Base-by-base conservation (phyloP, 441 rosid genomes). In the Sinapis alba region DNA sequence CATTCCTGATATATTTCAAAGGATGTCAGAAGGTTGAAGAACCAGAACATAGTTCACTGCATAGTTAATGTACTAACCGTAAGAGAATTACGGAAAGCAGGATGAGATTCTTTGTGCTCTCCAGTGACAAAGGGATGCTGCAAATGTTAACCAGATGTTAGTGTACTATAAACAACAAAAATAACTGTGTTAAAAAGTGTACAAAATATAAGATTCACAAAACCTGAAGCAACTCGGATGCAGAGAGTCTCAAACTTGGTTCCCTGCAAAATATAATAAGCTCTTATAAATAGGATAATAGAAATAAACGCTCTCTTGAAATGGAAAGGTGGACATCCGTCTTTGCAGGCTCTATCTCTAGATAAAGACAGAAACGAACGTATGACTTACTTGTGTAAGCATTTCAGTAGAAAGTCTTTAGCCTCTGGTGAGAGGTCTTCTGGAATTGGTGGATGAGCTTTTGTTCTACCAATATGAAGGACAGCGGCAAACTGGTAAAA, bases 371-470 rank as follows among this genome's bases (percentile, higher is more conserved):
- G 38, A 62, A 59, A 34, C 54, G 20, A 45, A 62, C 60, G 58
- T 47, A 58, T 47, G 79, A 38, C 62, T 62, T 84, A 89, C 94
- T 86, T 83, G 75, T 87, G 91, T 32, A 87, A 81, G 77, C 94
- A 89, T 81, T 86, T 87, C 75, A 89, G 68, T 16, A 85, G 76
- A 79, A 89, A 80, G 76, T 89, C 89, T 82, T 89, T 86, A 62
- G 90, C 94, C 68, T 87, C 94, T 54, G 41, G 71, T 18, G 91
- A 89, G 28, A 89, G 91, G 78, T 87, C 86, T 75, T 84, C 90
- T 34, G 94, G 94, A 69, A 89, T 87, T 41, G 91, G 94, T 57
- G 94, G 94, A 79, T 89, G 94, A 59, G 90, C 85, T 83, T 89
- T 89, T 53, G 94, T 89, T 72, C 83, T 86, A 38, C 94, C 94